Conservation (phyloP, 2,329 filamentous ascomycete species). For the Apiospora aurea region DNA sequence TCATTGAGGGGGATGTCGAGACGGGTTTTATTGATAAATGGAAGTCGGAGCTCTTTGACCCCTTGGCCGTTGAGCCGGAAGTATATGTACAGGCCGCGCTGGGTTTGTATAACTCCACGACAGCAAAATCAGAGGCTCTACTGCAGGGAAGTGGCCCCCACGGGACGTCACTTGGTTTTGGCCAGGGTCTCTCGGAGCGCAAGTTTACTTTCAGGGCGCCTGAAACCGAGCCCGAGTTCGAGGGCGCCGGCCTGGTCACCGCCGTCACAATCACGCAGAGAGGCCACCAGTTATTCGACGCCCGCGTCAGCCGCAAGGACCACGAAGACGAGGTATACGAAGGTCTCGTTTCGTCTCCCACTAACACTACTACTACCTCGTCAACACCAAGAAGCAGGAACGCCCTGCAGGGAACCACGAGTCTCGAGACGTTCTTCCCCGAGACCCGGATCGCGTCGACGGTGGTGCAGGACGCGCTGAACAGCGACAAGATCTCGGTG, state of each 20-base stretch:
- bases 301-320: slow-evolving; percentile 52
- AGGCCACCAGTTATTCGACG: slow-evolving; percentile 54
- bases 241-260: slow-evolving; percentile 62
- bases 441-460: slow-evolving; percentile 81
- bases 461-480: slow-evolving; percentile 65
- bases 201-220: slow-evolving; percentile 60
- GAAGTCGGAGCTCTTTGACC: slow-evolving; percentile 77
- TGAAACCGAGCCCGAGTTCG: slow-evolving; percentile 69
- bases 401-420: slow-evolving; percentile 37
- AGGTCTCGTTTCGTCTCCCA: slow-evolving; percentile 53
- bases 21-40: slow-evolving; percentile 97
- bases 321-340: slow-evolving; percentile 50
- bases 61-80: slow-evolving; percentile 68
- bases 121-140: slow-evolving; percentile 37
- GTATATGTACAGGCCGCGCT: slow-evolving; percentile 88
- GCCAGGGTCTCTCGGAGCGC: slow-evolving; percentile 52
- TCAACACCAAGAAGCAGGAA: not conserved
- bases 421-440: slow-evolving; percentile 79
- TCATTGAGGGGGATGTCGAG: slow-evolving; percentile 87
- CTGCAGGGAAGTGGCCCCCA: slow-evolving; percentile 39
- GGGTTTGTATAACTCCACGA: slow-evolving; percentile 67
- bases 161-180: slow-evolving; percentile 63
- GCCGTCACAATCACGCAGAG: slow-evolving; percentile 58
- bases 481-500: slow-evolving; percentile 70
- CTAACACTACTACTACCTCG: slow-evolving; percentile 28